Conservation (phyloP, 352 stramenopile species). For the Phytophthora europaea region DNA sequence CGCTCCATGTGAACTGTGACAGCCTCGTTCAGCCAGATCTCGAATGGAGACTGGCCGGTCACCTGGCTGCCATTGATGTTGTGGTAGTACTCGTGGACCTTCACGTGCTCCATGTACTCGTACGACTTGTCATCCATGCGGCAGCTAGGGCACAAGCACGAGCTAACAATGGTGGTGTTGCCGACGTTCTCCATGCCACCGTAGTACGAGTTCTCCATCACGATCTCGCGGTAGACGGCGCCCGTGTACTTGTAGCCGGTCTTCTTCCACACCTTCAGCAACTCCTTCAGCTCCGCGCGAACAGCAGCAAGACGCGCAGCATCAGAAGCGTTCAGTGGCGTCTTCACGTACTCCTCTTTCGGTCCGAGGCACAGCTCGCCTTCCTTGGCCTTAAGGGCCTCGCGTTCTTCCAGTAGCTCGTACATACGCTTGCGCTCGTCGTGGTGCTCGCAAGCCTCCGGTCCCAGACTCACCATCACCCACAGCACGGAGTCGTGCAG, state of each 20-base stretch:
- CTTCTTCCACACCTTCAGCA: constrained; percentile 80
- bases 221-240: constrained; percentile 83
- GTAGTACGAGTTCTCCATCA: constrained; percentile 89
- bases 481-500: constrained; percentile 82
- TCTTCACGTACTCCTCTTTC: constrained; percentile 64
- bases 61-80: constrained; percentile 87
- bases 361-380: constrained; percentile 64
- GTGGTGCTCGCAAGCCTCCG: constrained; percentile 74
- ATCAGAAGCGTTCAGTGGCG: constrained; percentile 50
- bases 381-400: constrained; percentile 75
- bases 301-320: constrained; percentile 54
- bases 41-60: constrained; percentile 82
- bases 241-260: constrained; percentile 89
- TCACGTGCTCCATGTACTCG: constrained; percentile 88
- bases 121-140: constrained; percentile 83
- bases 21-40: constrained; percentile 87
- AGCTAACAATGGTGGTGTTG: constrained; percentile 86
- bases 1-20: constrained; percentile 87
- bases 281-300: constrained; percentile 66
- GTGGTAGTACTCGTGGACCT: constrained; percentile 89
- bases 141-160: constrained; percentile 75
- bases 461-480: constrained; percentile 77
- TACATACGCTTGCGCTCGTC: constrained; percentile 81
- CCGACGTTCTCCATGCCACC: constrained; percentile 86
- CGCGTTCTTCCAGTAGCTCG: constrained; percentile 69